These are phyloP conservation scores for Verticillium isaacii DNA, from an alignment of 2,329 filamentous ascomycete genomes.

Conservation along the genomic window DNA sequence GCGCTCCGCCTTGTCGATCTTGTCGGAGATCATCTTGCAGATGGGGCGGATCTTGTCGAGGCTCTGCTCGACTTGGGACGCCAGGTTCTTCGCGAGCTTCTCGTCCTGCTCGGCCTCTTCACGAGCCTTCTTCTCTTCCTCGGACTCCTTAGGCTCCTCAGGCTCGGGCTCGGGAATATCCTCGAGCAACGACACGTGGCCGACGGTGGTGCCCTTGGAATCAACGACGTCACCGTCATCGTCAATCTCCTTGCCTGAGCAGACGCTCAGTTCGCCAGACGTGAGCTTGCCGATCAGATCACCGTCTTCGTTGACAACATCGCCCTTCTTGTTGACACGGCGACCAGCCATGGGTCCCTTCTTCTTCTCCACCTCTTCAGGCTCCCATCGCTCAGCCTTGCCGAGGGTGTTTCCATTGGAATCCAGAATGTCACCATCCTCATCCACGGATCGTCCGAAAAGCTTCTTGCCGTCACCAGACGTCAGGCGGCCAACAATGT, in stretches of 20 bases:
- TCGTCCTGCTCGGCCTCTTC: conserved; percentile 62
- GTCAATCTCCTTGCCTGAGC: conserved; percentile 65
- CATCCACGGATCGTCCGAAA: conserved; percentile 69
- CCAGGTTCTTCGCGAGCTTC: conserved; percentile 75
- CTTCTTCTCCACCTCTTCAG: conserved; percentile 38
- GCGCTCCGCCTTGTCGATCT: conserved; percentile 75
- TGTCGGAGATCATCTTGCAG: conserved; percentile 80
- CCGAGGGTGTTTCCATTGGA: conserved; percentile 61
- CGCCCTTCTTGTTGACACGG: conserved; percentile 54
- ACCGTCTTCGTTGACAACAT: conserved; percentile 53
- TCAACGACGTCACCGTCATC: conserved; percentile 69
- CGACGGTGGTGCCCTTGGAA: conserved; percentile 60
- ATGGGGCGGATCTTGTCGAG: conserved; percentile 81
- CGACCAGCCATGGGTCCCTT: conserved; percentile 48
- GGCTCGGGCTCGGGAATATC: conserved; percentile 43
- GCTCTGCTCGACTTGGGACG: conserved; percentile 67
- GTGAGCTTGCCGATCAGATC: conserved; percentile 63
- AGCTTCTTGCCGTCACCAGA: conserved; percentile 69
- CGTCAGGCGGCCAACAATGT: conserved; percentile 66
- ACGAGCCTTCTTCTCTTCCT: conserved; percentile 44
- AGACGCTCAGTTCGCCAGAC: conserved; percentile 59
- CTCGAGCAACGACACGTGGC: conserved; percentile 63
- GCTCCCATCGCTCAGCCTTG: conserved; percentile 55
- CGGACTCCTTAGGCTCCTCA: conserved; percentile 37
- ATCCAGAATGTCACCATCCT: conserved; percentile 79